Evolutionary conservation across 106 monocot species (phyloP), one percentile per base, ranked within the genome.

Genomic region (Acorus calamus): DNA sequence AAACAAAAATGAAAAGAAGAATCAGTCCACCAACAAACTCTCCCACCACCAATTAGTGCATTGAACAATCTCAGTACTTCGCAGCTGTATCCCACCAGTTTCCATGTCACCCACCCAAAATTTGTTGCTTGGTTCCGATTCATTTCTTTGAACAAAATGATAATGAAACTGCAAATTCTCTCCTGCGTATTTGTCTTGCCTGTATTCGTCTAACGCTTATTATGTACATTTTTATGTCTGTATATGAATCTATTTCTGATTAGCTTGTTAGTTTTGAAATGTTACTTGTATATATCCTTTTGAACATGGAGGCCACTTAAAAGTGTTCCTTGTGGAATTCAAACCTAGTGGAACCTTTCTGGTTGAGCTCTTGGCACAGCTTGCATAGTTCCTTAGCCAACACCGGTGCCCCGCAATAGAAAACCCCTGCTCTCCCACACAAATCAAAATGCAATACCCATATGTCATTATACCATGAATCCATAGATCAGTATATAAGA

Each of bases 291-390:
- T 51, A 14, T 10, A 56, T 11, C 11, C 11, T 6, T 3, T 59
- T 3, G 5, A 28, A 6, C 44, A 7, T 6, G 59, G 41, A 42
- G 13, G n/a, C 9, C 5, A 6, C 52, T 78, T 56, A 90, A 76
- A 87, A 90, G 10, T 86, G 84, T 79, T 89, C 94, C 64, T 94
- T 90, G 84, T 90, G 89, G 69, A 89, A 94, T 50, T 90, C 89
- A 59, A 94, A 87, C 57, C 69, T 81, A 11, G 86, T 84, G 52
- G 67, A 70, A 43, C 89, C 84, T 76, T 56, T 89, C 66, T 84
- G 89, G 70, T 89, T 94, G 81, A 82, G 81, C 44, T 89, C 94
- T 47, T 73, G 79, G 86, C 94, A 94, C 46, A 94, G 61, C 64
- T 84, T 94, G 77, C 77, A 82, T 3, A 94, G 79, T 60, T 94